Conservation (phyloP, 23 red algal species). For the Gracilaria gracilis region DNA sequence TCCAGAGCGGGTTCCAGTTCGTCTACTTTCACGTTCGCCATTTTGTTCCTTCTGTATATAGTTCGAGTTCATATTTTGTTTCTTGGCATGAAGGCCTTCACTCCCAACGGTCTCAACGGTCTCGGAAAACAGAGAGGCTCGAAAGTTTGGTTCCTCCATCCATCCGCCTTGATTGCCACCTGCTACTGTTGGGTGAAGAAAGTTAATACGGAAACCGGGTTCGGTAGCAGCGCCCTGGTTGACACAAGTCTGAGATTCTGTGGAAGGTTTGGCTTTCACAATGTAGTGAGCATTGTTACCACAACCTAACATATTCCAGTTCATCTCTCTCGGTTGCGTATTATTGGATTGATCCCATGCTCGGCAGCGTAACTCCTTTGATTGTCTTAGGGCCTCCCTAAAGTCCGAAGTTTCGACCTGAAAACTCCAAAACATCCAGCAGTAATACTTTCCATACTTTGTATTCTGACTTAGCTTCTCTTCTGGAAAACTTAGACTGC, state of each 20-base stretch:
- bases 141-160: constrained; percentile 45
- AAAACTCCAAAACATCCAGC: constrained; percentile 80
- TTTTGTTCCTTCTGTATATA: no score
- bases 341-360: constrained; percentile 91
- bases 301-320: constrained; percentile 94
- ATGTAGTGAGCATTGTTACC: constrained; percentile 89
- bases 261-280: constrained; percentile 29
- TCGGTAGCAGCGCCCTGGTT: neutral
- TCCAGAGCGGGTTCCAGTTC: no score
- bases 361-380: constrained; percentile 64
- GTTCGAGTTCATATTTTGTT: no score
- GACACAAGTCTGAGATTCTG: neutral
- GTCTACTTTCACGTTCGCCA: no score
- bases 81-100: no score
- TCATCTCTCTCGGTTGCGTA: constrained; percentile 78
- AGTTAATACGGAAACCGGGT: constrained; percentile 35
- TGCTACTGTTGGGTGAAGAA: constrained; percentile 80
- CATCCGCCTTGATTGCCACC: constrained; percentile 65
- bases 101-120: no score
- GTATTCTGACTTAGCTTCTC: constrained; percentile 39
- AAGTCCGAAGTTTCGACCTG: constrained; percentile 29
- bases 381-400: neutral
- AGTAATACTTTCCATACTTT: constrained; percentile 64
- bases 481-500: constrained; percentile 69
- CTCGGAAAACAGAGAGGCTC: neutral